Percentiles rank a stretch among this genome's conserved stretches.
These are phyloP conservation scores for Cordyceps sp. DNA, from an alignment of 2,329 filamentous ascomycete species.

Conservation along the genomic window DNA sequence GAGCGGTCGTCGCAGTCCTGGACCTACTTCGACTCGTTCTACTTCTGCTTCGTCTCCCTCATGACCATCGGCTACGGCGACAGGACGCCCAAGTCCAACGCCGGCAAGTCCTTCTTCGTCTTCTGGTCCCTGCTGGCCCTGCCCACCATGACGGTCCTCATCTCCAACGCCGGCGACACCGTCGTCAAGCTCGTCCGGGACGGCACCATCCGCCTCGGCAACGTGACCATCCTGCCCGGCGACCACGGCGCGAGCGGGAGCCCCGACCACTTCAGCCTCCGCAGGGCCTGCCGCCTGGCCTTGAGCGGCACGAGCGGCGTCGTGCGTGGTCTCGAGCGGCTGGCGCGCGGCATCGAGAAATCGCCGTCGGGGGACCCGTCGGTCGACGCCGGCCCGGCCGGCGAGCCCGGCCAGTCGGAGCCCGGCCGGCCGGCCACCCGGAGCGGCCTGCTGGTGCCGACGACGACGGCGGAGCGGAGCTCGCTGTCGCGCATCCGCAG, in stretches of 20 bases:
- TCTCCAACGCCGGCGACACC: constrained; percentile 72
- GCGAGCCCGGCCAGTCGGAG: neutral
- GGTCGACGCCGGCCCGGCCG: neutral
- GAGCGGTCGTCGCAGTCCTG: constrained; percentile 40
- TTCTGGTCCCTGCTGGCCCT: constrained; percentile 78
- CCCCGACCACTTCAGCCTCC: constrained; percentile 25
- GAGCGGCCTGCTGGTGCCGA: neutral
- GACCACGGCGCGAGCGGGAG: constrained; percentile 31
- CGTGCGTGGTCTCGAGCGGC: constrained; percentile 2
- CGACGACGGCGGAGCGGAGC: constrained; percentile 17
- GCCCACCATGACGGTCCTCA: constrained; percentile 75
- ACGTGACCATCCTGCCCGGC: constrained; percentile 42
- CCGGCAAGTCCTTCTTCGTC: constrained; percentile 77
- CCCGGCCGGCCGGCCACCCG: neutral
- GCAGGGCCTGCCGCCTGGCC: constrained; percentile 20
- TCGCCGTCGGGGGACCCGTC: constrained; percentile 6
- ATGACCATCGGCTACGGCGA: constrained; percentile 84
- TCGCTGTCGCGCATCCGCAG: constrained; percentile 18
- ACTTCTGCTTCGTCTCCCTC: constrained; percentile 72
- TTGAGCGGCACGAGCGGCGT: constrained; percentile 12
- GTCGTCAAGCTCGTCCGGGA: constrained; percentile 49
- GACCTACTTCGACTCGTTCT: constrained; percentile 67
- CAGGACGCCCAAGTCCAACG: constrained; percentile 56
- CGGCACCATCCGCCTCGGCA: constrained; percentile 36
- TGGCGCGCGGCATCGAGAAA: neutral